A percentile compares a stretch with the other conserved stretches of the same genome.
These are phyloP conservation scores for Xylaria multiplex DNA, from an alignment of 2,329 filamentous ascomycete genomes.

Conservation along the genomic window DNA sequence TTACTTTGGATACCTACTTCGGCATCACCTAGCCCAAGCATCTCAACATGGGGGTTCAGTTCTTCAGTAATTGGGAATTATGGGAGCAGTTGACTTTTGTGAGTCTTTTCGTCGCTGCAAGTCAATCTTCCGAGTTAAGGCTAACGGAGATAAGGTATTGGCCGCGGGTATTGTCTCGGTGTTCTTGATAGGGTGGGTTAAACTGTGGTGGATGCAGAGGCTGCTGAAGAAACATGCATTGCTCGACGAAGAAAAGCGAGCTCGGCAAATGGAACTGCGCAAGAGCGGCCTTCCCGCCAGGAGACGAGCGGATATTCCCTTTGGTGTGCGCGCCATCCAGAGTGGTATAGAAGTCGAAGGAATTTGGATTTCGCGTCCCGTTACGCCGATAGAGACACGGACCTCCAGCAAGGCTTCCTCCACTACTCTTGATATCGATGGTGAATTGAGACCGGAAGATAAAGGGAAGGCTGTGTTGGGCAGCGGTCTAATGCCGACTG, in stretches of 20 bases:
- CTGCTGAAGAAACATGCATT: conserved; percentile 66
- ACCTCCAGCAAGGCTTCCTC: conserved; percentile 43
- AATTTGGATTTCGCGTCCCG: conserved; percentile 75
- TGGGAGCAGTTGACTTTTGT: conserved; percentile 95
- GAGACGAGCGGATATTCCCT: conserved; percentile 74
- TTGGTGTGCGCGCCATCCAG: conserved; percentile 86
- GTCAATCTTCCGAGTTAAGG: background rate
- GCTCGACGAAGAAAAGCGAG: conserved; percentile 73
- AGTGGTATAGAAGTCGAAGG: conserved; percentile 85
- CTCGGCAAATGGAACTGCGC: conserved; percentile 62
- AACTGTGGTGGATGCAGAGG: conserved; percentile 71
- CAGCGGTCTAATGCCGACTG: conserved; percentile 31
- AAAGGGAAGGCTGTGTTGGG: conserved; percentile 38
- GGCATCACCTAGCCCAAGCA: conserved; percentile 40
- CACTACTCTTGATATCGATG: conserved; percentile 40
- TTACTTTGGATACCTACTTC: conserved; percentile 37
- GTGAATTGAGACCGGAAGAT: conserved; percentile 43
- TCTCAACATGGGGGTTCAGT: conserved; percentile 55
- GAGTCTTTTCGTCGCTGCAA: conserved; percentile 52
- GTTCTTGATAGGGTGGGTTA: conserved; percentile 73
- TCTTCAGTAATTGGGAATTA: conserved; percentile 77
- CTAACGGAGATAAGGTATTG: conserved; percentile 67
- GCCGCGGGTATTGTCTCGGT: conserved; percentile 76
- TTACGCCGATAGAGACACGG: conserved; percentile 50
- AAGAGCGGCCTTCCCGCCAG: conserved; percentile 61